Conservation (phyloP, 768 basidiomycete species). For the Flagelloscypha sp. region DNA sequence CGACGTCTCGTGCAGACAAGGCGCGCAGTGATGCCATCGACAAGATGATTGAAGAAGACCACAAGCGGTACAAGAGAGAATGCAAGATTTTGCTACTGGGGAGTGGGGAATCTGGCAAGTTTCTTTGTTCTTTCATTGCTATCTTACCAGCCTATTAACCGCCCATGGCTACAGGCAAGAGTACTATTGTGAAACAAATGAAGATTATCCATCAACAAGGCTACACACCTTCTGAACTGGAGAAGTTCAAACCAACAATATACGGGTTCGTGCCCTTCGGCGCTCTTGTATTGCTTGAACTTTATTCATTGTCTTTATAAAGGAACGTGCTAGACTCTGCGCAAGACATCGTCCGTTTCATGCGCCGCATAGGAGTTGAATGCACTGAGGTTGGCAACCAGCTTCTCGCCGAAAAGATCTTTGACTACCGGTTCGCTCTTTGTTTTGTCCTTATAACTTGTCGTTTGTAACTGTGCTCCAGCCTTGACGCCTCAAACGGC, state of each 20-base stretch:
- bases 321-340: slow-evolving; percentile 85
- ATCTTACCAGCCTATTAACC: slow-evolving; percentile 44
- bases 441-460: no score
- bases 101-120: slow-evolving; percentile 5
- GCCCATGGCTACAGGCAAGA: no score
- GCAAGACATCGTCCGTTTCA: slow-evolving; percentile 75
- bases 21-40: slow-evolving; percentile 70
- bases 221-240: slow-evolving; percentile 70
- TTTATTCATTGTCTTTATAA: no score
- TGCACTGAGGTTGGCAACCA: slow-evolving; percentile 40
- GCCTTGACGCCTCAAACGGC: slow-evolving; percentile 32
- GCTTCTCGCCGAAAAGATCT: slow-evolving; percentile 49
- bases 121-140: slow-evolving; percentile 5
- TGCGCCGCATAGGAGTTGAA: slow-evolving; percentile 80
- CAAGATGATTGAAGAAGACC: slow-evolving; percentile 80
- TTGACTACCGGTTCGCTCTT: slow-evolving; percentile 47
- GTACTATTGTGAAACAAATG: slow-evolving; percentile 98
- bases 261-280: no score
- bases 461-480: no score
- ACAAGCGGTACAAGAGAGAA: slow-evolving; percentile 71
- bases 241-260: slow-evolving; percentile 68
- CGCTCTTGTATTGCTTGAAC: no score
- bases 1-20: no score
- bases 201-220: slow-evolving; percentile 96
- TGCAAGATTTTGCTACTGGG: slow-evolving; percentile 93